A percentile compares a stretch with the other conserved stretches of the same genome.
Evolutionary conservation across 257 asterid species (phyloP).

Genomic region (Petrea volubilis): DNA sequence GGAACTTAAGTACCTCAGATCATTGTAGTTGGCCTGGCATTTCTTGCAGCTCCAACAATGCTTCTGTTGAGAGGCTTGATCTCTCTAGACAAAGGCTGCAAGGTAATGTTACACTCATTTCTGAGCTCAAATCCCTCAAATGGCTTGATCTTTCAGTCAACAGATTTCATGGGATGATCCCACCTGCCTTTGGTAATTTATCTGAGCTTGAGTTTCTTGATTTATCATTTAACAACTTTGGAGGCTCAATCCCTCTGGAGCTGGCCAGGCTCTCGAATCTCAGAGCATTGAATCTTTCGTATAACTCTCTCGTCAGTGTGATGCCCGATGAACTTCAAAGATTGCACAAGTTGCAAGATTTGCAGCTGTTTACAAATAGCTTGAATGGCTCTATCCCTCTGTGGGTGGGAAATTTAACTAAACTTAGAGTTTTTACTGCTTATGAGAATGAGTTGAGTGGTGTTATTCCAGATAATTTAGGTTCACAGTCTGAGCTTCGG

Average conservation of each 20-base stretch:
- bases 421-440: conserved; percentile 68
- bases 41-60: conserved; percentile 64
- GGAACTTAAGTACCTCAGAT: conserved; percentile 62
- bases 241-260: conserved; percentile 62
- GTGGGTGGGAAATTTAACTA: conserved; percentile 73
- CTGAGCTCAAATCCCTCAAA: conserved; percentile 72
- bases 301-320: conserved; percentile 53
- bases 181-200: conserved; percentile 59
- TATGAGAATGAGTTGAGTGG: conserved; percentile 86
- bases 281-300: conserved; percentile 68
- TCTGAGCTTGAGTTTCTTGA: conserved; percentile 83
- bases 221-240: conserved; percentile 77
- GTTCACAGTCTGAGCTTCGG: conserved; percentile 55
- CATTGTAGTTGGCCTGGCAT: conserved; percentile 80
- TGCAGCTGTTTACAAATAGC: conserved; percentile 67
- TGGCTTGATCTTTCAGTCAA: conserved; percentile 87
- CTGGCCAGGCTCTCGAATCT: conserved; percentile 57
- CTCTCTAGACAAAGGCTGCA: conserved; percentile 66
- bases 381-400: conserved; percentile 81
- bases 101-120: conserved; percentile 81
- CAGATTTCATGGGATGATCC: conserved; percentile 72
- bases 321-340: conserved; percentile 71
- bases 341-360: conserved; percentile 55
- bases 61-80: conserved; percentile 72
- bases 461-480: conserved; percentile 66